Conservation (phyloP, 1,139 yeast species). For the Tardiomyces depauwii region DNA sequence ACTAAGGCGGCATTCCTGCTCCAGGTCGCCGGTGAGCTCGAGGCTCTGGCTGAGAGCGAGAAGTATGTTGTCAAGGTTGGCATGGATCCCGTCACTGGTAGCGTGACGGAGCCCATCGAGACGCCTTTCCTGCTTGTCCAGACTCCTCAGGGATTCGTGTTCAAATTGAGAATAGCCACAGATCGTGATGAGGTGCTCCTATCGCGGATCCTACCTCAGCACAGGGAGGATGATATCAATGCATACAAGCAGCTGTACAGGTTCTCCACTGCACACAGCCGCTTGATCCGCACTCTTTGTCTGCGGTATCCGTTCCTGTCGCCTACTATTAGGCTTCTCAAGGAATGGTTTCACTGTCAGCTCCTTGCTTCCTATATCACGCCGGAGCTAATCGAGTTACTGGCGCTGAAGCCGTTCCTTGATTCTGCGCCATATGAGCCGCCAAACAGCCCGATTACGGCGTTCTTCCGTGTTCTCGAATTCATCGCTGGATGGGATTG, state of each 20-base stretch:
- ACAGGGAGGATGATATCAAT: conserved; percentile 29
- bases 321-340: conserved; percentile 72
- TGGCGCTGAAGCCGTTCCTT: conserved; percentile 76
- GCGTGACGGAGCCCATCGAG: conserved; percentile 19
- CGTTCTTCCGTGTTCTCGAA: conserved; percentile 63
- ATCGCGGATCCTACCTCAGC: conserved; percentile 30
- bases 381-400: conserved; percentile 71
- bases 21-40: conserved; percentile 52
- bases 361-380: conserved; percentile 54
- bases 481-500: conserved; percentile 86
- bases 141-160: conserved; percentile 84
- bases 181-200: conserved; percentile 74
- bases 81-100: conserved; percentile 42
- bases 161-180: conserved; percentile 58
- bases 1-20: conserved; percentile 84
- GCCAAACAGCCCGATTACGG: conserved; percentile 72
- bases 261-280: conserved; percentile 70
- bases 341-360: conserved; percentile 72
- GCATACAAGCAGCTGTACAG: conserved; percentile 43
- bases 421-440: conserved; percentile 74
- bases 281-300: conserved; percentile 60
- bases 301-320: conserved; percentile 68
- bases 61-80: conserved; percentile 26
- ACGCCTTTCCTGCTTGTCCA: conserved; percentile 50
- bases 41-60: conserved; percentile 49